Base-by-base conservation (phyloP, 768 basidiomycete genomes). In the Cantharellus anzutake region DNA sequence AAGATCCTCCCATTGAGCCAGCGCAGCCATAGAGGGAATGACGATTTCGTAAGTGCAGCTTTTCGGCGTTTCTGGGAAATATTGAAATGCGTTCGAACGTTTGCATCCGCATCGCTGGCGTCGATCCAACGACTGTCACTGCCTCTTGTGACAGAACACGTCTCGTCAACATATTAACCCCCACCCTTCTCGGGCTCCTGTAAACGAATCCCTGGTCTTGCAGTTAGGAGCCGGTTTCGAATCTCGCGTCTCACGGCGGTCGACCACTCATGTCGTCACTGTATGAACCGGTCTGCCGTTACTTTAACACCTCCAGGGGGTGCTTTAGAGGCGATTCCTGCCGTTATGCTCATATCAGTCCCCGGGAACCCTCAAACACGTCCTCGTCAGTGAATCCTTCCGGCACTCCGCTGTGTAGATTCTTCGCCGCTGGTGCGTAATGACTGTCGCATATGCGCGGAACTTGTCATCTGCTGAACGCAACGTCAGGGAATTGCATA, bases 271-370 rank as follows among this genome's bases (percentile, higher is more conserved):
- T 29, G 20, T 29, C 20, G 20, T 29, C 20, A 29, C 20, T 29
- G 20, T 29, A 29, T 29, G 20, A 48, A 34, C 53, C 4, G 35
- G 29, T 42, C 20, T 61, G 60, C 51, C 29, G 20, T 14, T 61
- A 37, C 59, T 61, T 59, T 51, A 5, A 37, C 37, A 60, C 59
- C 11, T 4, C 58, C 35, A 48, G 61, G 38, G 61, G 61, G 5
- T 62, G 61, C 39, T 60, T 60, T 39, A 56, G 52, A 34, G 61
- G 61, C 3, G 51, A 55, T 37, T 42, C 5, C 11, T 62, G 61
- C 50, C 60, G 61, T 14, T 62, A 59, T 39, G 60, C 56, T 41
- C 61, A 62, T 44, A 57, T 37, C 41, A 40, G 34, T 11, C 7
- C 52, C 38, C 52, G 11, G 7, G 14, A 11, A 37, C 60, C 52